Base-by-base conservation (phyloP, 768 basidiomycete genomes). In the Agaricus bisporus region DNA sequence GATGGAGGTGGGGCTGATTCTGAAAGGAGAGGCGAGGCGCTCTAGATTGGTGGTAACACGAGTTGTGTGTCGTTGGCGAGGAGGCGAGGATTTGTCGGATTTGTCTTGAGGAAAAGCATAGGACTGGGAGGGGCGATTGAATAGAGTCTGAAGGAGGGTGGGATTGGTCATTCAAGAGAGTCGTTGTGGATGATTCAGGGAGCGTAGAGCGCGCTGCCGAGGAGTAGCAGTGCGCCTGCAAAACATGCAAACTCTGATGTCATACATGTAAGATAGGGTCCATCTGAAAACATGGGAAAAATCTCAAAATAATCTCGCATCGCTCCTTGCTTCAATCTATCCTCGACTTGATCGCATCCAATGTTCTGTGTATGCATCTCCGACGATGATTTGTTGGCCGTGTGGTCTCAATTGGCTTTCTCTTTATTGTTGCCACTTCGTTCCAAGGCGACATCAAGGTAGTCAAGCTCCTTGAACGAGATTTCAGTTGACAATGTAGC, bases 71-170 rank as follows among this genome's bases (percentile, higher is more conserved):
- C 70, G 62, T 63, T 76, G 79, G 10, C 71, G 76, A 0, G 78
- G 82, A 57, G 77, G 73, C 59, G 80, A 82, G n/a, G n/a, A n/a
- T n/a, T n/a, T n/a, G n/a, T n/a, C n/a, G 4, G 76, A 71, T 60
- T 74, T 76, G 54, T 68, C 64, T 18, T 61, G 57, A 0, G 77
- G 77, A 50, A 72, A 68, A 8, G 68, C 61, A 64, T 89, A 89
- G 0, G 75, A 68, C 63, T 86, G 82, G 1, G 86, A 86, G 10
- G 87, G 87, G 48, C 73, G 65, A 48, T 80, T 78, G 41, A 90
- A 73, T 41, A 88, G 64, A 38, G 72, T 74, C 65, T 88, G 86
- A 18, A 70, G 61, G 32, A 70, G 60, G 20, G 67, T 68, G n/a
- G 68, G 70, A 50, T 68, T 71, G 41, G 62, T 56, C 69, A 69